These are phyloP conservation scores for Termitomyces sp. DNA, from an alignment of 768 basidiomycete species.

Conservation along the genomic window DNA sequence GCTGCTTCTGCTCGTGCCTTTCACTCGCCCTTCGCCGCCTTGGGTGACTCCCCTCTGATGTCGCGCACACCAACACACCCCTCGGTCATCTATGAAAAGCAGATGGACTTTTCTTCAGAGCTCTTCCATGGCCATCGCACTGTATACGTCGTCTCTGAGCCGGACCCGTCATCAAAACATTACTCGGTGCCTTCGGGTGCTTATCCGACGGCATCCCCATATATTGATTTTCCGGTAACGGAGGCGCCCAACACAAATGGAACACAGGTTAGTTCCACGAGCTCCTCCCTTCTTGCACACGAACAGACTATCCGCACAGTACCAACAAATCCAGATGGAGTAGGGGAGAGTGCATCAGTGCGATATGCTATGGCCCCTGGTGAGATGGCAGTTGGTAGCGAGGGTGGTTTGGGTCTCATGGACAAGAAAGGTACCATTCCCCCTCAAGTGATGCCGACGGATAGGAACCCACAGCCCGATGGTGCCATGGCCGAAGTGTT, in stretches of 20 bases:
- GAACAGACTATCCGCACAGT: slow-evolving; percentile 36
- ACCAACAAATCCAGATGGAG: slow-evolving; percentile 34
- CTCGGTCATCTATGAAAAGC: slow-evolving; percentile 54
- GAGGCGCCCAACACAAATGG: slow-evolving; percentile 30
- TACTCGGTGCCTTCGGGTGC: slow-evolving; percentile 74
- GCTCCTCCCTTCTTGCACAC: slow-evolving; percentile 33
- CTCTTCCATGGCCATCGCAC: slow-evolving; percentile 48
- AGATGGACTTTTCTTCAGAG: slow-evolving; percentile 46
- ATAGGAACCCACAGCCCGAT: slow-evolving; percentile 43
- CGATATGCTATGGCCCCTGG: slow-evolving; percentile 37
- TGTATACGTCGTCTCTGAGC: slow-evolving; percentile 64
- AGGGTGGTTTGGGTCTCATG: slow-evolving; percentile 37
- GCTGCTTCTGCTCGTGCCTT: slow-evolving; percentile 38
- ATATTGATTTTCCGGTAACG: slow-evolving; percentile 34
- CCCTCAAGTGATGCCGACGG: slow-evolving; percentile 32
- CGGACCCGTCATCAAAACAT: slow-evolving; percentile 53
- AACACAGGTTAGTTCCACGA: slow-evolving; percentile 36
- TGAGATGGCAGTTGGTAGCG: slow-evolving; percentile 38
- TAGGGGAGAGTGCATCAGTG: slow-evolving; percentile 43
- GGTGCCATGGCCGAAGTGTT: slow-evolving; percentile 36
- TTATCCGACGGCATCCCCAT: slow-evolving; percentile 46
- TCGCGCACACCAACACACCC: slow-evolving; percentile 27
- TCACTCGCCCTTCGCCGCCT: slow-evolving; percentile 59
- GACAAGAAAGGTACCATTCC: slow-evolving; percentile 31
- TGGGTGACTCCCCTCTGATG: slow-evolving; percentile 33